Base-by-base conservation (phyloP, 768 basidiomycete species). In the Omphalotus guepiniiformis region DNA sequence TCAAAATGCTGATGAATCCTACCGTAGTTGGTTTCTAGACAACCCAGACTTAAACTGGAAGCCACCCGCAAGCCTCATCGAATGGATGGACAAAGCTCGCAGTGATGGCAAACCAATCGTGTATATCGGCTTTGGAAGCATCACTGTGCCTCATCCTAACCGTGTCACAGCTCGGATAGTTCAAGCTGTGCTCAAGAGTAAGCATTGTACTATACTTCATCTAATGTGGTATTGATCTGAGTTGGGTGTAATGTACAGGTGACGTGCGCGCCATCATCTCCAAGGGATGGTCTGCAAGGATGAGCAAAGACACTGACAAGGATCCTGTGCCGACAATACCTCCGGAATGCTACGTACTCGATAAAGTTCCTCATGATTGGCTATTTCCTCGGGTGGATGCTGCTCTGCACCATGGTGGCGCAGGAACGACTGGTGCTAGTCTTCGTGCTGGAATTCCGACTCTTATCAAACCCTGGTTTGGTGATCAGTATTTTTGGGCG, bases 111-210 rank as follows among this genome's bases (percentile, higher is more conserved):
- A 80, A 55, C 68, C 82, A 0, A 69, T 86, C 39, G 83, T 86
- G 2, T 86, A 86, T 58, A 83, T 86, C 40, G 82, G 83, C 1
- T 85, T 85, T 53, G 83, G 83, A 1, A 81, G 78, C 22, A 83
- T 86, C 48, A 82, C 80, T 4, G 82, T 86, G 3, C 80, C 82
- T 5, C 59, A 75, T 54, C 80, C 83, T 2, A 68, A 71, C 47
- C 66, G 67, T 3, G 71, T 83, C 53, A 81, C 81, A 1, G 64
- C 68, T 28, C 70, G 67, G 26, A 79, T 86, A 41, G 69, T 83
- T 46, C 72, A 79, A 48, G 83, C 80, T 1, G 82, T 83, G 6
- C 57, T 77, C 44, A 78, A 76, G 59, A 79, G 80, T 81, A 50
- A 16, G 73, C 60, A 12, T 22, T n/a, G 15, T 8, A 16, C 18